phyloP scores from a whole-genome alignment of 345 rosid genomes.

The Pelargonium nanum region DNA sequence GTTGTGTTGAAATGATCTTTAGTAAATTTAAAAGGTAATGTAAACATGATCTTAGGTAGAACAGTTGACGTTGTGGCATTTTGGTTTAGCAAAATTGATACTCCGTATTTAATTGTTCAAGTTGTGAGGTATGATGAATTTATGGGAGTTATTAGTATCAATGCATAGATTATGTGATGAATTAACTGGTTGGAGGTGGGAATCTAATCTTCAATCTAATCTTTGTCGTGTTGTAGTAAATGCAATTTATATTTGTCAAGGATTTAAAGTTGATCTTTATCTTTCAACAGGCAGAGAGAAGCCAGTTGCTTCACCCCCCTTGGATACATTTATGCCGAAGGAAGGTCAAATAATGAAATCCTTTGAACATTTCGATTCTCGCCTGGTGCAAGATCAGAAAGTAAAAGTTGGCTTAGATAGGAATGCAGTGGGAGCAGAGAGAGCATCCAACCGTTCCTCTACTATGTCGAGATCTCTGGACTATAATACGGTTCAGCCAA shows the following conservation, averaged over 20 bases:
- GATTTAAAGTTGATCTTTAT: background rate
- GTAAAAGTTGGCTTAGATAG: slow-evolving; percentile 20
- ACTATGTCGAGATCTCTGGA: slow-evolving; percentile 33
- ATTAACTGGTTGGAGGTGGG: no score
- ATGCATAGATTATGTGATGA: no score
- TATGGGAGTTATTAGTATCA: no score
- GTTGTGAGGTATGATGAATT: no score
- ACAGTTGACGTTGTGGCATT: no score
- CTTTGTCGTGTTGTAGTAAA: no score
- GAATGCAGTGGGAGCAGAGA: slow-evolving; percentile 24
- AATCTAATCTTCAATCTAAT: background rate
- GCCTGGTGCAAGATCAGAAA: slow-evolving; percentile 20
- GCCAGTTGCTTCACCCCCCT: slow-evolving; percentile 14
- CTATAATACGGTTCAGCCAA: slow-evolving; percentile 22
- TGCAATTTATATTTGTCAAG: slow-evolving; percentile 13
- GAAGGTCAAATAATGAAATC: slow-evolving; percentile 21
- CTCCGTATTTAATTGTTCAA: no score
- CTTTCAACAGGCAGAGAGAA: slow-evolving; percentile 13
- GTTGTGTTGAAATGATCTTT: no score
- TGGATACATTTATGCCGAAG: slow-evolving; percentile 18
- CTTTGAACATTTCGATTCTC: slow-evolving; percentile 16
- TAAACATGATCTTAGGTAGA: no score
- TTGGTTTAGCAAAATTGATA: no score
- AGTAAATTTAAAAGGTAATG: no score
- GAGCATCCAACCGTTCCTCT: slow-evolving; percentile 18